phyloP scores from a whole-genome alignment of 2,329 filamentous ascomycete species.

The Purpureocillium takamizusanense region DNA sequence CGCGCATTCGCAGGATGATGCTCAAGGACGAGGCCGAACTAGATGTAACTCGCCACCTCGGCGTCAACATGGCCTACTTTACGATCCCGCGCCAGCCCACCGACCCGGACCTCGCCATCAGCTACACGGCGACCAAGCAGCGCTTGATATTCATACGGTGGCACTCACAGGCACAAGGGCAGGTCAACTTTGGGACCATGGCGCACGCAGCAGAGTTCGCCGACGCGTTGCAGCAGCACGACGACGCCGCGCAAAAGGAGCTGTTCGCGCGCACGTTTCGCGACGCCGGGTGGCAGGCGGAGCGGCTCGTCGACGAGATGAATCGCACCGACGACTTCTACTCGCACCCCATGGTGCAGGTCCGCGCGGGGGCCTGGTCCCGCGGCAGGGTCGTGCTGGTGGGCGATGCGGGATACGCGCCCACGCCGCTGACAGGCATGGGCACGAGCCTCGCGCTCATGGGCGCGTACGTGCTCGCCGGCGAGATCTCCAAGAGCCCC shows the following conservation, averaged over 20 bases:
- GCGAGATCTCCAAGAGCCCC: slow-evolving; percentile 23
- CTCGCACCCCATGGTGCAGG: slow-evolving; percentile 28
- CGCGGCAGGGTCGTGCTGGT: slow-evolving; percentile 31
- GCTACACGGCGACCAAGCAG: slow-evolving; percentile 23
- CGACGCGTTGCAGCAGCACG: slow-evolving; percentile 7
- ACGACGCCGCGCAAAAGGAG: slow-evolving; percentile 23
- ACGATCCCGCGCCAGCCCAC: slow-evolving; percentile 8
- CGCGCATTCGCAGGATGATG: slow-evolving; percentile 6
- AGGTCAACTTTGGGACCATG: slow-evolving; percentile 15
- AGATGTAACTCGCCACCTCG: too few relatives aligned
- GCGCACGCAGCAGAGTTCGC: slow-evolving; percentile 19
- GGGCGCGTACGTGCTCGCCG: slow-evolving; percentile 41
- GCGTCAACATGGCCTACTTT: slow-evolving; percentile 21
- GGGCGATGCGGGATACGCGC: slow-evolving; percentile 40
- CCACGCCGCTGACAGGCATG: slow-evolving; percentile 36
- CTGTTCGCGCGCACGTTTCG: slow-evolving; percentile 28
- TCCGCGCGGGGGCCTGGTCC: slow-evolving; percentile 29
- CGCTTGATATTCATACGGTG: slow-evolving; percentile 22
- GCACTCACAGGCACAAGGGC: slow-evolving; percentile 12
- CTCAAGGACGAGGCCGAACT: slow-evolving; percentile 8
- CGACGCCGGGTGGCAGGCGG: slow-evolving; percentile 35
- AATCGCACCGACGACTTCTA: slow-evolving; percentile 32
- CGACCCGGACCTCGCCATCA: slow-evolving; percentile 9
- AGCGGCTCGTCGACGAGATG: slow-evolving; percentile 26
- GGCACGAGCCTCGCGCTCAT: slow-evolving; percentile 35